Conservation (phyloP, 2,329 filamentous ascomycete genomes). For the Pyricularia grisea region DNA sequence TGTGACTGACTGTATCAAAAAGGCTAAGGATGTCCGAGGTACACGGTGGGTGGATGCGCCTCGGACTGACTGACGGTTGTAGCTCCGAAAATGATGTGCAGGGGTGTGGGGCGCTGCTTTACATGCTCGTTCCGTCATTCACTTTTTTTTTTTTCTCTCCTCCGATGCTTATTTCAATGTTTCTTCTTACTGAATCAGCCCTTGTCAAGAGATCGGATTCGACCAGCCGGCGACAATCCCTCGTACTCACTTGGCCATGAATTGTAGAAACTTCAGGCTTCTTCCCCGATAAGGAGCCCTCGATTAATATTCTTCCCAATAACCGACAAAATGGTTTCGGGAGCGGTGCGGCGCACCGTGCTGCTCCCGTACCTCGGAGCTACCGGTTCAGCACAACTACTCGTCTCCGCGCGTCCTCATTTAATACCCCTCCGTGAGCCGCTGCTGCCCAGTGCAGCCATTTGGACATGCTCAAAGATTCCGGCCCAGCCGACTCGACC, state of each 20-base stretch:
- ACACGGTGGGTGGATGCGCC: background rate
- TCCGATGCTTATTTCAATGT: background rate
- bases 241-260: conserved; percentile 1
- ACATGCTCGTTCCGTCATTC: background rate
- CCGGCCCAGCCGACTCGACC: background rate
- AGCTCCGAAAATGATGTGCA: background rate
- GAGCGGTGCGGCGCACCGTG: conserved; percentile 34
- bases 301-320: background rate
- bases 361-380: conserved; percentile 37
- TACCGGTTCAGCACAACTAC: conserved; percentile 10
- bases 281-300: conserved; percentile 2
- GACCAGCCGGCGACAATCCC: background rate
- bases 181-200: background rate
- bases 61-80: background rate
- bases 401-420: background rate
- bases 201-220: conserved; percentile 1
- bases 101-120: background rate
- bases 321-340: conserved; percentile 34
- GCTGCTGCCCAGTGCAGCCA: background rate
- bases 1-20: too few relatives aligned
- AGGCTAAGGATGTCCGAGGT: background rate
- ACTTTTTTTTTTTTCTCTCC: background rate
- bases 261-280: conserved; percentile 1
- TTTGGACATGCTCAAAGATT: background rate
- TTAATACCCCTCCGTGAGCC: background rate